Base-by-base conservation (phyloP, 345 rosid genomes). In the Laguncularia racemosa region DNA sequence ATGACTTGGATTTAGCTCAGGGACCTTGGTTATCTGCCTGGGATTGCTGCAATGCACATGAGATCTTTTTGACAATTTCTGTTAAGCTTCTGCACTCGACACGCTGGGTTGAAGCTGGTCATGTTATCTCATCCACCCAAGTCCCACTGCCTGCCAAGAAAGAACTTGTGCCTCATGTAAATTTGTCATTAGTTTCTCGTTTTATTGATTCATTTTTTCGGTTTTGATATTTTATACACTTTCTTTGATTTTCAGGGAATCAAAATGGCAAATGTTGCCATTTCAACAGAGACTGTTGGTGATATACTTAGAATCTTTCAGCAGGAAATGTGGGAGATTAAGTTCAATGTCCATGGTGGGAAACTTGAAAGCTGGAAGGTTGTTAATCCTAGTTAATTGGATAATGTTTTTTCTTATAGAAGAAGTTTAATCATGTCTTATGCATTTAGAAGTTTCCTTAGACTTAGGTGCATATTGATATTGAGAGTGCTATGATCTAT, bases 341-440 rank as follows among this genome's bases (percentile, higher is more conserved):
- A 71, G 64, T 69, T 89, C 52, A 72, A 83, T 71, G 48, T 64
- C 59, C 75, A 20, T 54, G 78, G 76, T 14, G 99, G 99, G 71
- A 65, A 68, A 57, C 51, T 89, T 61, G 85, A 87, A 66, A 67
- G 82, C 76, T 93, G 99, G 99, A 81, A 84, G 96, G 99, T 93
- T 67, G 57, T 55, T 15, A 49, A 54, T 67, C 16, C 53, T 33
- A 47, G 50, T 50, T 49, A 59, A 58, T 56, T 46, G 19, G 19
- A 16, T 57, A 57, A 43, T 0, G 46, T 23, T 48, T 26, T 6
- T 57, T n/a, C 57, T 60, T 58, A 13, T 23, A 47, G 38, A 1
- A n/a, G 40, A 20, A 46, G 50, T 43, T 15, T 15, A n/a, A 44
- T 46, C 38, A n/a, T 53, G 38, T 46, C 46, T 62, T 28, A 14